Evolutionary conservation across 495 filamentous ascomycete genomes (phyloP).

Genomic region (Clavariopsis aquatica): DNA sequence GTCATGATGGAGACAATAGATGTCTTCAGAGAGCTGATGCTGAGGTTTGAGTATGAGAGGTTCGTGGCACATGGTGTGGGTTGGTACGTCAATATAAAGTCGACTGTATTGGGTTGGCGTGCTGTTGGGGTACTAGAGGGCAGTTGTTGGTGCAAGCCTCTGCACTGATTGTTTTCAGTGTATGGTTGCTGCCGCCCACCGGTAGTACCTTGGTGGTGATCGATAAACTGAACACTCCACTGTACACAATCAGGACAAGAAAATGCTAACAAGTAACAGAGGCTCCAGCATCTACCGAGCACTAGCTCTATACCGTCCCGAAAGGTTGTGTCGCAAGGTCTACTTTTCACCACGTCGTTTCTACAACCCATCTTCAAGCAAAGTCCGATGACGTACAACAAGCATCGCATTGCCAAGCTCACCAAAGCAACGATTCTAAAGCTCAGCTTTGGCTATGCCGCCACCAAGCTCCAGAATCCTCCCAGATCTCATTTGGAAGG

Average conservation of each 20-base stretch:
- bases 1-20: constrained; percentile 42
- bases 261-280: constrained; percentile 37
- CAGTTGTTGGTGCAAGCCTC: too few relatives aligned
- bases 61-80: constrained; percentile 45
- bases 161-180: too few relatives aligned
- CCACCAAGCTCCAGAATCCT: constrained; percentile 18
- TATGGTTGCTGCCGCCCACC: too few relatives aligned
- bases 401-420: constrained; percentile 38
- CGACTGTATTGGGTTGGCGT: too few relatives aligned
- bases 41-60: constrained; percentile 42
- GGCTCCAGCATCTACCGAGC: constrained; percentile 46
- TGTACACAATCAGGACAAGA: not conserved
- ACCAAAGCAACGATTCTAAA: constrained; percentile 32
- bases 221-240: too few relatives aligned
- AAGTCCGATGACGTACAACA: constrained; percentile 34
- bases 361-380: constrained; percentile 36
- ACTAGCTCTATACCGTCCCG: constrained; percentile 41
- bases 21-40: constrained; percentile 44
- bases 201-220: too few relatives aligned
- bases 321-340: constrained; percentile 43
- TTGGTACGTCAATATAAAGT: constrained; percentile 42
- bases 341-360: constrained; percentile 44
- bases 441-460: constrained; percentile 43
- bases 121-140: too few relatives aligned
- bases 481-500: not conserved